phyloP scores from a whole-genome alignment of 2,329 filamentous ascomycete genomes.

The Alternaria triticina region DNA sequence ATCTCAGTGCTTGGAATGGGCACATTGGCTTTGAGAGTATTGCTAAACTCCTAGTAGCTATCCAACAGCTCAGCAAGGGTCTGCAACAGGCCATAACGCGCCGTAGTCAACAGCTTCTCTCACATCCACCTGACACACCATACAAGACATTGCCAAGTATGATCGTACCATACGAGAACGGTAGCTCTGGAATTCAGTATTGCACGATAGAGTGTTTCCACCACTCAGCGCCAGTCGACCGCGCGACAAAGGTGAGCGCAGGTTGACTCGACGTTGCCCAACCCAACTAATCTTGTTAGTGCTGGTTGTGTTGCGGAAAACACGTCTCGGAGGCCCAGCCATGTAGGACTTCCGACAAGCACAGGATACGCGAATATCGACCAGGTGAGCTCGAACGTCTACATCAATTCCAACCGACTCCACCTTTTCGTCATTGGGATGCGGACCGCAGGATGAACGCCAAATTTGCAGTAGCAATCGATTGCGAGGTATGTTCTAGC shows the following conservation, averaged over 20 bases:
- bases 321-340: slow-evolving; percentile 8
- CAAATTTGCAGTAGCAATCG: slow-evolving; percentile 52
- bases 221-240: neutral
- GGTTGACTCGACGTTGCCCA: too few species aligned
- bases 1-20: neutral
- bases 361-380: slow-evolving; percentile 6
- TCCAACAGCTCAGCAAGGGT: slow-evolving; percentile 1
- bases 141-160: neutral
- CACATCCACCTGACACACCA: neutral
- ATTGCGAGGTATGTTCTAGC: slow-evolving; percentile 53
- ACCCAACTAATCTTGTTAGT: neutral
- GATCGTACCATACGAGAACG: neutral
- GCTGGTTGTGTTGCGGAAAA: slow-evolving; percentile 16
- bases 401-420: slow-evolving; percentile 19
- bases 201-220: neutral
- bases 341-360: slow-evolving; percentile 10
- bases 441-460: neutral
- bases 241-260: neutral
- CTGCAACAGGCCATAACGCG: neutral
- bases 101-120: neutral
- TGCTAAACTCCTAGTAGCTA: neutral
- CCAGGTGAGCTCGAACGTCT: slow-evolving; percentile 9
- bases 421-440: neutral
- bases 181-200: neutral
- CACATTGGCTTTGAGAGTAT: neutral